phyloP scores from a whole-genome alignment of 768 basidiomycete genomes.

The Tricholoma saponaceum region DNA sequence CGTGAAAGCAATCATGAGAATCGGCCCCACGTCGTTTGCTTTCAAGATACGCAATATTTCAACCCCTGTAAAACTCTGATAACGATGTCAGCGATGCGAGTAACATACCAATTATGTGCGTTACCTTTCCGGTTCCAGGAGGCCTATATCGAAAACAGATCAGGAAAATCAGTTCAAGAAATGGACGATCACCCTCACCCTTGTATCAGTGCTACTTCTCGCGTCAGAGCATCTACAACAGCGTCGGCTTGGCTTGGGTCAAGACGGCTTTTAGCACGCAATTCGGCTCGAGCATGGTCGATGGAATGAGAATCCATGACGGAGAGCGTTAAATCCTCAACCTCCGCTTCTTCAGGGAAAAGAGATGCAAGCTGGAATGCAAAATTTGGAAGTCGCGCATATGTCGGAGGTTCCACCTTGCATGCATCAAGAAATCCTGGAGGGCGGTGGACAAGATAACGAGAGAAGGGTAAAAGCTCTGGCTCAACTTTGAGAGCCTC shows the following conservation, averaged over 20 bases:
- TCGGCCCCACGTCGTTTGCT: slow-evolving; percentile 43
- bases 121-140: slow-evolving; percentile 76
- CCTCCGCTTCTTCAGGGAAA: slow-evolving; percentile 36
- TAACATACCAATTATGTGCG: background rate
- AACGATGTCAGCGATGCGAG: slow-evolving; percentile 4
- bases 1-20: slow-evolving; percentile 59
- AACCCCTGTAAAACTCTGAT: slow-evolving; percentile 57
- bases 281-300: slow-evolving; percentile 38
- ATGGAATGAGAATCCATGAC: slow-evolving; percentile 40
- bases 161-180: background rate
- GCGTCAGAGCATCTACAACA: slow-evolving; percentile 52
- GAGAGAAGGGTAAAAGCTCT: slow-evolving; percentile 50
- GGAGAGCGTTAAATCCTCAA: slow-evolving; percentile 36
- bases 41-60: slow-evolving; percentile 65
- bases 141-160: slow-evolving; percentile 39
- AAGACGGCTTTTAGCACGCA: slow-evolving; percentile 52
- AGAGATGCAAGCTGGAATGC: slow-evolving; percentile 52
- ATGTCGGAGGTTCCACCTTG: slow-evolving; percentile 47
- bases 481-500: slow-evolving; percentile 57
- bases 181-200: slow-evolving; percentile 38
- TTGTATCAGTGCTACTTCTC: slow-evolving; percentile 67
- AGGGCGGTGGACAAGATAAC: slow-evolving; percentile 46
- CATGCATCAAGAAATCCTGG: slow-evolving; percentile 27
- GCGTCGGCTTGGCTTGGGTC: slow-evolving; percentile 74
- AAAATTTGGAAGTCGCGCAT: slow-evolving; percentile 52